A percentile compares a stretch with the other conserved stretches of the same genome.
phyloP scores from a whole-genome alignment of 352 stramenopile genomes.

The Pythium dissimile region DNA sequence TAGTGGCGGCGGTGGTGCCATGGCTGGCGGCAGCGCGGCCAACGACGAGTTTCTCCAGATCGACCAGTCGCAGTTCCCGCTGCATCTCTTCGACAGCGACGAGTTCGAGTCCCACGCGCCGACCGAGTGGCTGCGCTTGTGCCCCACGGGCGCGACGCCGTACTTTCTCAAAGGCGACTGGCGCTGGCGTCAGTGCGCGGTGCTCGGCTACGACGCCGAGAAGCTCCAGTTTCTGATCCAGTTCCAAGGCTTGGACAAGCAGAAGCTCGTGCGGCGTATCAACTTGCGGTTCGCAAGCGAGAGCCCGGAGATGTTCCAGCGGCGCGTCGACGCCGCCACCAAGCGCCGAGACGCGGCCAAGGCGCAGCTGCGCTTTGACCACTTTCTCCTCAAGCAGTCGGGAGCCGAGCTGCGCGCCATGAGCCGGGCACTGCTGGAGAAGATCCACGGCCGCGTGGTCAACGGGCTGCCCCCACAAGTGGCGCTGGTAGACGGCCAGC shows the following conservation, averaged over 20 bases:
- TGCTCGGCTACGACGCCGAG: constrained; percentile 61
- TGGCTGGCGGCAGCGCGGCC: constrained; percentile 10
- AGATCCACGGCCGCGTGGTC: constrained; percentile 83
- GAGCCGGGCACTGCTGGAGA: constrained; percentile 67
- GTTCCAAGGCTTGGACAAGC: constrained; percentile 80
- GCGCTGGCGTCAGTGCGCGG: constrained; percentile 70
- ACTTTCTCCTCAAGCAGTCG: constrained; percentile 85
- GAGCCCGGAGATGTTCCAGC: constrained; percentile 61
- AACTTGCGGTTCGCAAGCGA: constrained; percentile 91
- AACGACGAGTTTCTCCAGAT: constrained; percentile 81
- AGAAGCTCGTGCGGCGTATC: constrained; percentile 87
- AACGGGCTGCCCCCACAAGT: constrained; percentile 69
- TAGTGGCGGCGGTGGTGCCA: too few relatives aligned
- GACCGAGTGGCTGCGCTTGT: constrained; percentile 66
- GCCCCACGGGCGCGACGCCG: constrained; percentile 49
- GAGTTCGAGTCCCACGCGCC: constrained; percentile 77
- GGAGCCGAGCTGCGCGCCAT: constrained; percentile 72
- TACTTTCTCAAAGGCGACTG: constrained; percentile 87
- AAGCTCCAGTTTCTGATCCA: constrained; percentile 79
- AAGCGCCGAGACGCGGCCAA: constrained; percentile 73
- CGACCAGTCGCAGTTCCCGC: constrained; percentile 89
- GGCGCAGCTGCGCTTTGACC: constrained; percentile 87
- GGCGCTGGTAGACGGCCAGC: constrained; percentile 55
- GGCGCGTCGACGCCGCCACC: constrained; percentile 63
- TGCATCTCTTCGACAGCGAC: constrained; percentile 89